Conservation (phyloP, 768 basidiomycete species). For the Russula earlei region DNA sequence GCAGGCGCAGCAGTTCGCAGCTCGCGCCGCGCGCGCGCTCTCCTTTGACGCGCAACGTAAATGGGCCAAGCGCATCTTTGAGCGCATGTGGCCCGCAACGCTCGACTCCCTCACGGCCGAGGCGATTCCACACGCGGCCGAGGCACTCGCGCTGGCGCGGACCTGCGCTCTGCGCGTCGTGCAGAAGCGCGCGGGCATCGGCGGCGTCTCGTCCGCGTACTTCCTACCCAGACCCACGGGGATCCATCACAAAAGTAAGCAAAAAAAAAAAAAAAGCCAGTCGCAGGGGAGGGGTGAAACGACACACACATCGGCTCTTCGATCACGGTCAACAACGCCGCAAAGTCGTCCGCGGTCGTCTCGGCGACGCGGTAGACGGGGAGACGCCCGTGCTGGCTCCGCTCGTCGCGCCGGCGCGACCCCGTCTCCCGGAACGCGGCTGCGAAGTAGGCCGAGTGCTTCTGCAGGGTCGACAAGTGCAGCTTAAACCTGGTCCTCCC, state of each 20-base stretch:
- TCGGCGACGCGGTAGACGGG: constrained; percentile 22
- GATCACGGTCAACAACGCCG: constrained; percentile 25
- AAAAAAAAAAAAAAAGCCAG: neutral
- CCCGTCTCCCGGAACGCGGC: constrained; percentile 18
- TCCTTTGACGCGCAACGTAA: constrained; percentile 26
- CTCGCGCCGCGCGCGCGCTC: too few relatives aligned
- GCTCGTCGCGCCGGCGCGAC: neutral
- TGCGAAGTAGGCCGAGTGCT: constrained; percentile 29
- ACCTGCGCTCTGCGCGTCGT: constrained; percentile 28
- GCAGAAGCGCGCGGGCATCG: constrained; percentile 26
- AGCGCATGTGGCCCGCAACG: constrained; percentile 26
- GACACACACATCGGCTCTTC: constrained; percentile 29
- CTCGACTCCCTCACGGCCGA: constrained; percentile 20
- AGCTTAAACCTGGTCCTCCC: constrained; percentile 29
- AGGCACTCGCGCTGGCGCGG: too few relatives aligned
- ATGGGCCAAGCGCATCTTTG: constrained; percentile 25
- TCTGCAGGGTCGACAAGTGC: constrained; percentile 29
- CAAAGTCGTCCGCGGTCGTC: constrained; percentile 28
- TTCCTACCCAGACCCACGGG: constrained; percentile 13
- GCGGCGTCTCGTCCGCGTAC: constrained; percentile 23
- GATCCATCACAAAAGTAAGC: neutral
- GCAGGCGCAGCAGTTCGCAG: constrained; percentile 32
- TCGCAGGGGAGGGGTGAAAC: neutral
- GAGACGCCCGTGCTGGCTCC: neutral
- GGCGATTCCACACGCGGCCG: constrained; percentile 23